These are phyloP conservation scores for Crataegus laevigata DNA, from an alignment of 306 rosid species.

Conservation along the genomic window DNA sequence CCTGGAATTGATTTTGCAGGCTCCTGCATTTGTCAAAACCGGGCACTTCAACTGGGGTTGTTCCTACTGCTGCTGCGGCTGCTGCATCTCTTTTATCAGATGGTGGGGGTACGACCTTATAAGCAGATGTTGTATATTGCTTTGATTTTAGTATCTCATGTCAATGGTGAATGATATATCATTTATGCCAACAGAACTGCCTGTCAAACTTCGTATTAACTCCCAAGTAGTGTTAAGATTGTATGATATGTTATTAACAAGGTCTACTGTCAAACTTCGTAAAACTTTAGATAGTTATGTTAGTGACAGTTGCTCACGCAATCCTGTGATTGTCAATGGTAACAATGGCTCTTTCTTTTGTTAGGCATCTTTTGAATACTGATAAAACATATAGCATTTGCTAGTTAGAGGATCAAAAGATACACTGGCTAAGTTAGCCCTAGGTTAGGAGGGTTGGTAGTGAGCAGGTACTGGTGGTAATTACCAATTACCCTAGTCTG, in stretches of 20 bases:
- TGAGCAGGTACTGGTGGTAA: not conserved
- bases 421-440: not conserved
- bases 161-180: not conserved
- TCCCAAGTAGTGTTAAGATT: no score
- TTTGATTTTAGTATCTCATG: not conserved
- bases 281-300: not conserved
- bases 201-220: not conserved
- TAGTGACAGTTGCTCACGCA: not conserved
- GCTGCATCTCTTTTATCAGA: constrained; percentile 95
- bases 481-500: not conserved
- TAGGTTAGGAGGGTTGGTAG: not conserved
- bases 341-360: not conserved
- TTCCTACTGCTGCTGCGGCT: constrained; percentile 94
- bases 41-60: constrained; percentile 86
- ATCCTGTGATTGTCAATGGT: not conserved
- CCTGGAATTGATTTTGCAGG: constrained; percentile 46
- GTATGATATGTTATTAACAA: no score
- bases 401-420: not conserved
- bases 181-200: not conserved
- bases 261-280: not conserved
- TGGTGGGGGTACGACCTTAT: constrained; percentile 71
- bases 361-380: not conserved
- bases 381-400: not conserved
- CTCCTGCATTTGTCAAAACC: constrained; percentile 93
- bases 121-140: constrained; percentile 13